Conservation (phyloP, 163 green algal species). For the Scenedesmus sp. region DNA sequence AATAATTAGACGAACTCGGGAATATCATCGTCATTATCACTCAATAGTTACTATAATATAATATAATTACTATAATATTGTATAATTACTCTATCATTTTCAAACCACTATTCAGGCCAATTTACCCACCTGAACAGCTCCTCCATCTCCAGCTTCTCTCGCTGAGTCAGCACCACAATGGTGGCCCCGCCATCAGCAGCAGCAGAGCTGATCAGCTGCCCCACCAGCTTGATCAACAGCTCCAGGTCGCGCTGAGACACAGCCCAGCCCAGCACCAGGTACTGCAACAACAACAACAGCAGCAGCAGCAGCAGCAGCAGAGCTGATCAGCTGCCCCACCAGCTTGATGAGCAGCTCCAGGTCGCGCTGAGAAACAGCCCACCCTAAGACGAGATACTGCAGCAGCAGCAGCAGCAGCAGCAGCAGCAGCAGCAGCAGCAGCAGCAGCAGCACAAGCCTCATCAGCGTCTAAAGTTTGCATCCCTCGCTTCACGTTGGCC, state of each 20-base stretch:
- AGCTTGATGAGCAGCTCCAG: constrained; percentile 61
- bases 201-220: constrained; percentile 56
- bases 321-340: constrained; percentile 55
- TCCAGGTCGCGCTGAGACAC: constrained; percentile 57
- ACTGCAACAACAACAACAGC: constrained; percentile 5
- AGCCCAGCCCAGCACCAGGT: constrained; percentile 59
- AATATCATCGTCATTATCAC: too few species aligned
- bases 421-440: not conserved
- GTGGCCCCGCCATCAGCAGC: constrained; percentile 51
- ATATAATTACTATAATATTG: too few species aligned
- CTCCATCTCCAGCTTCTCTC: constrained; percentile 69
- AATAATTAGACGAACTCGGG: not conserved
- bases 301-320: constrained; percentile 49
- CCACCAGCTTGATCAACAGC: constrained; percentile 59
- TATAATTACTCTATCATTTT: too few species aligned
- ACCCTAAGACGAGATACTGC: constrained; percentile 56
- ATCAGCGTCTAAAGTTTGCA: not conserved
- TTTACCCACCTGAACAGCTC: constrained; percentile 54
- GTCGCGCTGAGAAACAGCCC: constrained; percentile 54
- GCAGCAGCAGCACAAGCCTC: not conserved
- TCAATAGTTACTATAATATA: too few species aligned
- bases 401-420: not conserved
- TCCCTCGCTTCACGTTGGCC: too few species aligned
- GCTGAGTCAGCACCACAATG: constrained; percentile 60
- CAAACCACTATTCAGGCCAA: not conserved